These are phyloP conservation scores for Calvatia gigantea DNA, from an alignment of 768 basidiomycete species.

Conservation along the genomic window DNA sequence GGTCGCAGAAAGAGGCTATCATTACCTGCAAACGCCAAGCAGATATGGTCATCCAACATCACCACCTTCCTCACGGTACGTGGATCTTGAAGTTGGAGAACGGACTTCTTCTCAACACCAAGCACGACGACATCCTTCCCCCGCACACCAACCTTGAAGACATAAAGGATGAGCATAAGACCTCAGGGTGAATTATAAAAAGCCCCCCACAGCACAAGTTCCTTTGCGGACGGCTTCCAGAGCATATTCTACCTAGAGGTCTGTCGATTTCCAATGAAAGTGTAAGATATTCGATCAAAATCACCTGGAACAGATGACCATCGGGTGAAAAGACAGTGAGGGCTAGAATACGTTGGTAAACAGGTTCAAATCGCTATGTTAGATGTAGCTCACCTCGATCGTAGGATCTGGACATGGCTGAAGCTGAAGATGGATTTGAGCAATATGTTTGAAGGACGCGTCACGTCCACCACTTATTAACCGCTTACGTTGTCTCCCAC, in stretches of 20 bases:
- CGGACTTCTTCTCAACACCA: conserved; percentile 98
- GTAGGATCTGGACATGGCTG: conserved; percentile 86
- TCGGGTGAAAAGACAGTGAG: conserved; percentile 98
- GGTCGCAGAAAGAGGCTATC: conserved; percentile 6
- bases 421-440: conserved; percentile 19
- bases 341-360: conserved; percentile 42
- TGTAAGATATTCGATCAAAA: conserved; percentile 13
- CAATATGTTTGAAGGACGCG: conserved; percentile 38
- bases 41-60: conserved; percentile 97
- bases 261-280: conserved; percentile 11
- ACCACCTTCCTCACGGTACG: conserved; percentile 97
- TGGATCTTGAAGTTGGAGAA: conserved; percentile 96
- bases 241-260: conserved; percentile 91
- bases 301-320: conserved; percentile 96
- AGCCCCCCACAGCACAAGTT: conserved; percentile 80
- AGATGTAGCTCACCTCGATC: conserved; percentile 74
- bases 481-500: conserved; percentile 24
- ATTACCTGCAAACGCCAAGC: conserved; percentile 95
- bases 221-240: conserved; percentile 96
- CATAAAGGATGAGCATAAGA: neutral
- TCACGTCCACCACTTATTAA: conserved; percentile 31
- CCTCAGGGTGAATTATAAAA: neutral
- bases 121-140: conserved; percentile 94
- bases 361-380: neutral
- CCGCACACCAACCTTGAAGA: conserved; percentile 85